phyloP scores from a whole-genome alignment of 2,329 filamentous ascomycete species.

The Aspergillus sp. region DNA sequence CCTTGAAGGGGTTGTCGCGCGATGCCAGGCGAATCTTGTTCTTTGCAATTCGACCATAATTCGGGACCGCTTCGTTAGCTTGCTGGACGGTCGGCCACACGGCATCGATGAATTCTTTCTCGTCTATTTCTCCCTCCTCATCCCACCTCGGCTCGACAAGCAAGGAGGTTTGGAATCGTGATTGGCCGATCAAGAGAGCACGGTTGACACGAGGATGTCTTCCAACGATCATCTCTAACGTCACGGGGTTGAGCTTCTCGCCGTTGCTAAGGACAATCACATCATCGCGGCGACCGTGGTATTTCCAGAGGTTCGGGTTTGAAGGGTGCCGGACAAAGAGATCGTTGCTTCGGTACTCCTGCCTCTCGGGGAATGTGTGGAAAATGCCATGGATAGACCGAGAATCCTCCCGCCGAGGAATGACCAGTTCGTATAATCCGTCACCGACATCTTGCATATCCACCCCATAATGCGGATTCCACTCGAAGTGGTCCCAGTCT shows the following conservation, averaged over 20 bases:
- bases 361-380: constrained; percentile 36
- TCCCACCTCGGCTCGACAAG: constrained; percentile 34
- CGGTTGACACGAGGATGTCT: constrained; percentile 33
- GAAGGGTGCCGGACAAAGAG: constrained; percentile 39
- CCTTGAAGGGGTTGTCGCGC: constrained; percentile 44
- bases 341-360: constrained; percentile 41
- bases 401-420: constrained; percentile 14
- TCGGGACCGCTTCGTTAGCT: constrained; percentile 43
- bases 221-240: constrained; percentile 39
- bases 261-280: constrained; percentile 48
- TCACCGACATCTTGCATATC: constrained; percentile 29
- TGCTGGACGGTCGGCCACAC: constrained; percentile 48
- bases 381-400: constrained; percentile 28
- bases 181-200: constrained; percentile 38
- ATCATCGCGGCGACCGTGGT: constrained; percentile 35
- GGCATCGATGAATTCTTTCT: constrained; percentile 35
- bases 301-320: constrained; percentile 19
- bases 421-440: constrained; percentile 26
- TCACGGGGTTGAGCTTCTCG: constrained; percentile 46
- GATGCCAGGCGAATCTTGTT: constrained; percentile 45
- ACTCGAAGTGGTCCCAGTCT: constrained; percentile 38
- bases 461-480: constrained; percentile 27
- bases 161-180: constrained; percentile 36
- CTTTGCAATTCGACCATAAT: constrained; percentile 45
- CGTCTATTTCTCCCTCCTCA: constrained; percentile 5